Base-by-base conservation (phyloP, 495 filamentous ascomycete genomes). In the Friedmanniomyces simplex region DNA sequence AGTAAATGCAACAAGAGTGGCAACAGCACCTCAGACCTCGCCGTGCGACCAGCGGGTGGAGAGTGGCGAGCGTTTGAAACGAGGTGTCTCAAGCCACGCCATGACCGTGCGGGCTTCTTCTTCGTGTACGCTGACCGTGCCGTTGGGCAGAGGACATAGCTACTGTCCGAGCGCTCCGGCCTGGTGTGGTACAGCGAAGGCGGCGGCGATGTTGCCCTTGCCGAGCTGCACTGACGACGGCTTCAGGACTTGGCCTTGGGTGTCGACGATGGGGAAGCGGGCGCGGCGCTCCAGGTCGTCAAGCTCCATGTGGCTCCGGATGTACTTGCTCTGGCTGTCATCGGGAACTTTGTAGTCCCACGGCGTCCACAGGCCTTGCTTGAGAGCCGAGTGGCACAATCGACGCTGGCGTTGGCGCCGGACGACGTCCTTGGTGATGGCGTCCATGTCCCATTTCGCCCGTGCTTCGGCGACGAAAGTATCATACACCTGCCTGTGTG, bases 261-360 rank as follows among this genome's bases (percentile, higher is more conserved):
- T 68, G 64, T 87, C 84, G 12, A 87, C 84, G 8, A 78, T 73
- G 7, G 84, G 84, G 62, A 71, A 87, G 26, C 84, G 73, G 7
- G 84, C 84, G 34, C 74, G 74, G 18, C 81, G 76, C 72, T 87
- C 84, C 4, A 87, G 71, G 26, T 86, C 82, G 61, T 87, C 84
- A 0, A 87, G 78, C 2, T 82, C 78, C 42, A 86, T 77, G 64
- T 82, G 80, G 10, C 78, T 82, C 28, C 84, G 80, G 60, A 87
- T 87, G 58, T 85, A 87, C 77, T 89, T 87, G 28, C 82, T 76
- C 62, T 79, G 75, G 10, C 85, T 82, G 69, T 90, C 85, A 58
- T 86, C 80, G 12, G 71, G 72, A 0, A 87, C 87, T 69, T 89
- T 79, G 66, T 81, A 85, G 65, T 95, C 89, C 89, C 89, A 95